These are phyloP conservation scores for Platismatia glauca DNA, from an alignment of 495 filamentous ascomycete species.

Conservation along the genomic window DNA sequence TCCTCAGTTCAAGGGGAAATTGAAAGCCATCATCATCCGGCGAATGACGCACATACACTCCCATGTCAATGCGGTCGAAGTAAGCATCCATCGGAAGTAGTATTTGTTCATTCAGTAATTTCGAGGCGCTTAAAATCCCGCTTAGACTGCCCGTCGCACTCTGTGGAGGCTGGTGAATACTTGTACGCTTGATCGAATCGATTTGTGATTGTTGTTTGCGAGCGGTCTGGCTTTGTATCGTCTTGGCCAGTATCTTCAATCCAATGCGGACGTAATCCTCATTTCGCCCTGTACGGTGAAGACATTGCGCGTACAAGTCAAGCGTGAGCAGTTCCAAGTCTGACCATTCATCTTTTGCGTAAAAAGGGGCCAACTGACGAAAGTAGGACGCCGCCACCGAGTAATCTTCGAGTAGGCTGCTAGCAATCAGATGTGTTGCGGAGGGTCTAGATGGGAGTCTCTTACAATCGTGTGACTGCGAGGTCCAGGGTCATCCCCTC, in stretches of 20 bases:
- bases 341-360: conserved; percentile 71
- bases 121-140: conserved; percentile 56
- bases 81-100: conserved; percentile 59
- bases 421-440: conserved; percentile 2
- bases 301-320: conserved; percentile 73
- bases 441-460: conserved; percentile 4
- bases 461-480: conserved; percentile 69
- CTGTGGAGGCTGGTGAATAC: conserved; percentile 44
- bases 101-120: conserved; percentile 53
- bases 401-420: conserved; percentile 57
- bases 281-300: conserved; percentile 63
- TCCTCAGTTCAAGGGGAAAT: conserved; percentile 58
- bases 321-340: conserved; percentile 74
- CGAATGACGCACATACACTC: conserved; percentile 60
- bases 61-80: conserved; percentile 61
- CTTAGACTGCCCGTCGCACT: conserved; percentile 53
- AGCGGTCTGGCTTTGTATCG: conserved; percentile 34
- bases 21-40: conserved; percentile 71
- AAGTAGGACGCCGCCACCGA: conserved; percentile 69
- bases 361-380: conserved; percentile 70
- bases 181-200: conserved; percentile 25
- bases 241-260: conserved; percentile 67
- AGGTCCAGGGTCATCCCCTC: conserved; percentile 76
- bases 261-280: conserved; percentile 75
- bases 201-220: conserved; percentile 19